Base-by-base conservation (phyloP, 2,329 filamentous ascomycete species). In the Trichoderma sp. region DNA sequence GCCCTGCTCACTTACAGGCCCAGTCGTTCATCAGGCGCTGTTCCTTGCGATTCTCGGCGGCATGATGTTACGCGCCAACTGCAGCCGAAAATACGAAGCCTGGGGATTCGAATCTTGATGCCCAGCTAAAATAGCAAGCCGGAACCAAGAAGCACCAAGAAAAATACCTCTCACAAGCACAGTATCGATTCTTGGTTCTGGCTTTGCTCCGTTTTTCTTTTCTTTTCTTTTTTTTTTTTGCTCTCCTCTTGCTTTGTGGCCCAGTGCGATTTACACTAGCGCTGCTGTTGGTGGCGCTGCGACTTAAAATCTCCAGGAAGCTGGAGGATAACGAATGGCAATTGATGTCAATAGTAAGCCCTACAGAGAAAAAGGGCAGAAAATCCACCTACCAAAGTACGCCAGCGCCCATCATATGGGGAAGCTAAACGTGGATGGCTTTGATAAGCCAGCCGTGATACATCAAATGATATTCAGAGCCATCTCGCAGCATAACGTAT, bases 271-370 rank as follows among this genome's bases (percentile, higher is more conserved):
- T 34, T 66, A 54, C 34, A 49, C 34, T 52, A 65, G 54, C 46
- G 60, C 24, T 11, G 28, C 51, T 43, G 60, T 54, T 65, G 67
- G 39, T 65, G 59, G 60, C 67, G 60, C 26, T 18, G 51, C 37
- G 43, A 54, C 14, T 64, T 43, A 21, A 43, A 39, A 59, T 54
- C 55, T 59, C 26, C 24, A 61, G 56, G 59, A 55, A 43, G 39
- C 3, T 26, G 8, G 21, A 18, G 16, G 16, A 37, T 66, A 43
- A 69, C 65, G 49, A 59, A 64, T 24, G 43, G 39, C 34, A 32
- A 52, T 63, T 56, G 10, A 59, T 43, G 34, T 58, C 43, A 49
- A 54, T 55, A 58, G 39, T 58, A 30, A 32, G 56, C 58, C 63
- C 58, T 58, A 43, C 39, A 43, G 39, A 43, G 39, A n/a, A 43